A percentile compares a stretch with the other conserved stretches of the same genome.
phyloP scores from a whole-genome alignment of 768 basidiomycete genomes.

The Serendipita sp. region DNA sequence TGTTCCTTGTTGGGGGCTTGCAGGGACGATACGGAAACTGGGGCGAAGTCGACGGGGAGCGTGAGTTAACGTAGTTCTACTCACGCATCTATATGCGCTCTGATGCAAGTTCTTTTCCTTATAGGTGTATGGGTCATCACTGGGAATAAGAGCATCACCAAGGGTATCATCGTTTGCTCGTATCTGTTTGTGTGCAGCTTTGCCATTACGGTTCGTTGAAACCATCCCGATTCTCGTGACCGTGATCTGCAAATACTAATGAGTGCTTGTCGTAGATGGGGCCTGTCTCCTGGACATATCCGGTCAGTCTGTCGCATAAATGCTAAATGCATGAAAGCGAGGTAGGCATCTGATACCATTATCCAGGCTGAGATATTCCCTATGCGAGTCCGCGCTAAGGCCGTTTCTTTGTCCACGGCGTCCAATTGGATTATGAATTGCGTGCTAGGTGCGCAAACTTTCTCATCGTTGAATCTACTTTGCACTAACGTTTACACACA shows the following conservation, averaged over 20 bases:
- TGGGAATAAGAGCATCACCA: conserved; percentile 39
- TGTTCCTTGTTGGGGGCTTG: conserved; percentile 62
- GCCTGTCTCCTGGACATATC: conserved; percentile 50
- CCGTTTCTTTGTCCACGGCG: conserved; percentile 31
- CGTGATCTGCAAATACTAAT: conserved; percentile 23
- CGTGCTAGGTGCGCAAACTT: conserved; percentile 10
- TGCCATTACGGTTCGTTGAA: conserved; percentile 8
- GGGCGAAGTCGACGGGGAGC: conserved; percentile 29
- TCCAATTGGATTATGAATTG: conserved; percentile 14
- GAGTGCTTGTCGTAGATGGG: conserved; percentile 47
- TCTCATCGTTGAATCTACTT: neutral
- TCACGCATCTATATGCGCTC: too few relatives aligned
- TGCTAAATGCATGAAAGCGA: conserved; percentile 20
- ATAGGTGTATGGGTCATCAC: conserved; percentile 45
- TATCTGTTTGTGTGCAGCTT: conserved; percentile 55
- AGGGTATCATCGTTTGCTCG: conserved; percentile 59
- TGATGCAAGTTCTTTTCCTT: too few relatives aligned
- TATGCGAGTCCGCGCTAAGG: conserved; percentile 42
- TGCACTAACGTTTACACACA: conserved; percentile 17
- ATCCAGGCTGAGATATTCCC: conserved; percentile 14
- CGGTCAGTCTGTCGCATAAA: conserved; percentile 38
- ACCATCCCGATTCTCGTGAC: neutral
- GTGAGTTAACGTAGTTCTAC: conserved; percentile 20
- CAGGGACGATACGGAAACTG: conserved; percentile 53
- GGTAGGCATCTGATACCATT: neutral